Percentiles rank a stretch among this genome's conserved stretches.
Evolutionary conservation across 306 rosid species (phyloP).

Genomic region (Vicia sativa): DNA sequence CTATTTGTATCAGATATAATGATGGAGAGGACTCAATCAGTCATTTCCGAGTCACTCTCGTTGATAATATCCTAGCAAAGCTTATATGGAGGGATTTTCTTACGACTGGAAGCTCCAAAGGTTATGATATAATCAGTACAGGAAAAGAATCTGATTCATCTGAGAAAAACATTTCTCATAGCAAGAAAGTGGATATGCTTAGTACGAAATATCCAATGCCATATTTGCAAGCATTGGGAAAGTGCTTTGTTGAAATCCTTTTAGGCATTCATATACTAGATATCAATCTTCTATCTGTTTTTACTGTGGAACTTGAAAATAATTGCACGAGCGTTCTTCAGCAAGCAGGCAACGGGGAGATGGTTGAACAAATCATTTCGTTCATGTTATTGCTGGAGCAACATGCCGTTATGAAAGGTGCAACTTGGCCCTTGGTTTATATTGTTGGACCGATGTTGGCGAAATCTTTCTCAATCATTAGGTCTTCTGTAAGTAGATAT

Average conservation of each 20-base stretch:
- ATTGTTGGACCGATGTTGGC: constrained; percentile 87
- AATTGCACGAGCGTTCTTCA: constrained; percentile 56
- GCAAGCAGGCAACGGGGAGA: constrained; percentile 50
- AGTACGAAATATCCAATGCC: constrained; percentile 53
- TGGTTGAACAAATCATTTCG: constrained; percentile 57
- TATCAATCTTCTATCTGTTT: constrained; percentile 56
- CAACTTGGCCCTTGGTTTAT: constrained; percentile 78
- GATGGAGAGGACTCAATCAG: constrained; percentile 53
- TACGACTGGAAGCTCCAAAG: constrained; percentile 46
- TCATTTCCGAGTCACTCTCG: constrained; percentile 58
- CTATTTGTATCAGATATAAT: constrained; percentile 61
- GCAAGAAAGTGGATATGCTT: constrained; percentile 46
- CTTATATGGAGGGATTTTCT: constrained; percentile 75
- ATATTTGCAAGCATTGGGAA: constrained; percentile 76
- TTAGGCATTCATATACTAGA: constrained; percentile 58
- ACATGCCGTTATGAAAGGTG: constrained; percentile 66
- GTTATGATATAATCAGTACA: constrained; percentile 45
- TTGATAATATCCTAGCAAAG: constrained; percentile 69
- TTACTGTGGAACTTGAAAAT: constrained; percentile 63
- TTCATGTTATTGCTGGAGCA: constrained; percentile 72
- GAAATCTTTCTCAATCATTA: constrained; percentile 65
- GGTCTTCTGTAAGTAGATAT: constrained; percentile 71
- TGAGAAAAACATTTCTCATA: constrained; percentile 43
- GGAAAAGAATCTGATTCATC: constrained; percentile 50
- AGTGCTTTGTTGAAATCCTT: constrained; percentile 70